Conservation (phyloP, 169 alveolate species). For the Cryptosporidium sp. region DNA sequence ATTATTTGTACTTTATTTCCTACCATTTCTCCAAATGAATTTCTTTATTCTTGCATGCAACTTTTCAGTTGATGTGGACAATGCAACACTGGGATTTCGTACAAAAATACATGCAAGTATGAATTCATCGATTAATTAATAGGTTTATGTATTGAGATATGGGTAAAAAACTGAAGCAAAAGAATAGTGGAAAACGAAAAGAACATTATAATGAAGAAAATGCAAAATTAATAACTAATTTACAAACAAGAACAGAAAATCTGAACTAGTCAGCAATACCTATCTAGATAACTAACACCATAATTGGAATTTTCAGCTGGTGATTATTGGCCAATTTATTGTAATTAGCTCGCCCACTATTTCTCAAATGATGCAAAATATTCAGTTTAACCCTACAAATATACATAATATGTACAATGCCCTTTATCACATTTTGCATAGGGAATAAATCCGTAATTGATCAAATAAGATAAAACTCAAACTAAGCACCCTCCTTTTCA, state of each 20-base stretch:
- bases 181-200: not conserved
- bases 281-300: not conserved
- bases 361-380: too few species aligned
- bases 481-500: not conserved
- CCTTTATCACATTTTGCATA: not conserved
- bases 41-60: not conserved
- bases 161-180: not conserved
- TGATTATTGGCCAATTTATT: too few species aligned
- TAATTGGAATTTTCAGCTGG: not conserved
- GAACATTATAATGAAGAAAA: not conserved
- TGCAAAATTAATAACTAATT: slow-evolving; percentile 1
- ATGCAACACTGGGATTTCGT: too few species aligned
- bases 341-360: not conserved
- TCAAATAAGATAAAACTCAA: too few species aligned
- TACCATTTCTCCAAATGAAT: too few species aligned
- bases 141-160: not conserved
- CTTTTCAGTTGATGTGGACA: too few species aligned
- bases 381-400: not conserved
- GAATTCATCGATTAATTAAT: too few species aligned
- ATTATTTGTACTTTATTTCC: not conserved
- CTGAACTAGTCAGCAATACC: not conserved
- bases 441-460: not conserved
- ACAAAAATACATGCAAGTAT: not conserved
- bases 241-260: not conserved
- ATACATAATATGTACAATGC: not conserved